Conservation (phyloP, 345 rosid species). For the Euphorbia peplus region DNA sequence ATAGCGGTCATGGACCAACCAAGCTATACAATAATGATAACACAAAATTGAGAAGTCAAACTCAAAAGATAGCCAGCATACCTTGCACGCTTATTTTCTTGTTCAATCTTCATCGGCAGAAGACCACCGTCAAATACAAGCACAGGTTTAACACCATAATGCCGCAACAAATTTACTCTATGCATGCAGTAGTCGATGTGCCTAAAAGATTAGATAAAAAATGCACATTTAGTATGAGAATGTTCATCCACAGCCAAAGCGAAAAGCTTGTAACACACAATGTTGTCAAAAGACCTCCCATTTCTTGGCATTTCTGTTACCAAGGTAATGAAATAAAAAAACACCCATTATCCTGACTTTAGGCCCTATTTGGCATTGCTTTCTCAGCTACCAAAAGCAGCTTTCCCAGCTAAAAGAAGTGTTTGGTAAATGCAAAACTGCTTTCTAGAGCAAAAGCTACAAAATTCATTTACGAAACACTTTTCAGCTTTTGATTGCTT, state of each 20-base stretch:
- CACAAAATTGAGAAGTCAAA: background rate
- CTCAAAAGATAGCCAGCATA: slow-evolving; percentile 25
- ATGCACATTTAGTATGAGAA: background rate
- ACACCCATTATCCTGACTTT: background rate
- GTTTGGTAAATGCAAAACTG: too few species aligned
- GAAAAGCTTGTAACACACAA: background rate
- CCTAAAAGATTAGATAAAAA: slow-evolving; percentile 41
- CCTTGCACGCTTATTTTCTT: slow-evolving; percentile 97
- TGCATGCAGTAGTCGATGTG: slow-evolving; percentile 93
- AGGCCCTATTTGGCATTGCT: too few species aligned
- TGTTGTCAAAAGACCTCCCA: background rate
- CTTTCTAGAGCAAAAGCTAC: too few species aligned
- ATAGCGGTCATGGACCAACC: background rate
- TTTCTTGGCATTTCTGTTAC: too few species aligned
- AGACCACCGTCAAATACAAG: slow-evolving; percentile 93
- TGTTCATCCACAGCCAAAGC: background rate
- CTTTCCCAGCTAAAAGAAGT: too few species aligned
- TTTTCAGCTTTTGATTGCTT: too few species aligned
- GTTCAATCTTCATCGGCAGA: slow-evolving; percentile 91
- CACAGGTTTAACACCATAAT: slow-evolving; percentile 79
- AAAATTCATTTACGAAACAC: too few species aligned
- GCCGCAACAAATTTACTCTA: slow-evolving; percentile 80
- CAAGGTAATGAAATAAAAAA: background rate
- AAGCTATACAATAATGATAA: background rate
- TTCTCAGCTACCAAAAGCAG: too few species aligned